Base-by-base conservation (phyloP, 2,329 filamentous ascomycete species). In the Aspergillus eucalypticola region DNA sequence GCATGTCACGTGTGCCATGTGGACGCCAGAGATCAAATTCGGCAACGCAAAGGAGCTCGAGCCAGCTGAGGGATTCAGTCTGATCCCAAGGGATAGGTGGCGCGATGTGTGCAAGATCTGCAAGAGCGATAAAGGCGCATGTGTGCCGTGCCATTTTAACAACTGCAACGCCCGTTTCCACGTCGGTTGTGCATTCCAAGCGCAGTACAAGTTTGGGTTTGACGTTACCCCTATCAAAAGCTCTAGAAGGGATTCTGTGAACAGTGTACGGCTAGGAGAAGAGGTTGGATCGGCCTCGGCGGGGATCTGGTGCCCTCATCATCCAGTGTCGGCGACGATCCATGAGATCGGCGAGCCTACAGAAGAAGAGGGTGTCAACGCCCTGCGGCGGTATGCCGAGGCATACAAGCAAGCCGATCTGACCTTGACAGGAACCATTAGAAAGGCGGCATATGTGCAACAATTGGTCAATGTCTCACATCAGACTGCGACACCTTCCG, bases 391-490 rank as follows among this genome's bases (percentile, higher is more conserved):
- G 25, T 99, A 90, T 73, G 91, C 90, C 48, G 89, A 89, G 66
- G 92, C 89, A 60, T 97, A 92, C 81, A 99, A 99, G 76, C 94
- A 98, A 77, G 94, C 95, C 8, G 95, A 99, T 73, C 84, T 94
- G 42, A 87, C 90, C 2, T 80, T 97, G 67, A 97, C 93, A 2
- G 95, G 95, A 27, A 97, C 94, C 17, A 91, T 95, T 21, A 89
- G 95, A 57, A 97, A 96, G 76, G 94, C 95, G 21, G 95, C 91
- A 60, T 84, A 95, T 73, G 70, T 80, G 71, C 72, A 79, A 68
- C 68, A 78, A 68, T 68, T 75, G 59, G 67, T 79, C 66, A 69
- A 75, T 62, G 54, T 73, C 23, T 67, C 71, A 17, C 63, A 72
- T 39, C 69, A 74, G 35, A 64, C 69, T 60, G 66, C 62, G 10